phyloP scores from a whole-genome alignment of 352 stramenopile species.

The Pythium volutum region DNA sequence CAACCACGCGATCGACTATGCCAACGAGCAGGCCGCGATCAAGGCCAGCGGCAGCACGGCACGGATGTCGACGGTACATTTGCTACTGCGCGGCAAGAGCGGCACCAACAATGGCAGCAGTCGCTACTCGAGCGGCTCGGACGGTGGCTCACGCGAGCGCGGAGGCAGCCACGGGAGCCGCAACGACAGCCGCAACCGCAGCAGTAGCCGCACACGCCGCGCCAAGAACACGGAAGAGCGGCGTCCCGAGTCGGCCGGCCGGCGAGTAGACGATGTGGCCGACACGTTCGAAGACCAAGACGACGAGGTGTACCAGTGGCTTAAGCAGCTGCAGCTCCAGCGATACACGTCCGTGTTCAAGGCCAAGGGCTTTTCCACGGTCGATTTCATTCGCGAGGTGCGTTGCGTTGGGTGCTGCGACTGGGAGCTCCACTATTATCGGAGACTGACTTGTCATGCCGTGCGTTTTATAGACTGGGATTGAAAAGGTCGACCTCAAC shows the following conservation, averaged over 20 bases:
- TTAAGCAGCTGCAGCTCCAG: slow-evolving; percentile 56
- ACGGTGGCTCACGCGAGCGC: background rate
- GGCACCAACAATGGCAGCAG: slow-evolving; percentile 35
- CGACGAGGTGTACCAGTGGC: slow-evolving; percentile 77
- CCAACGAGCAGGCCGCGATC: slow-evolving; percentile 37
- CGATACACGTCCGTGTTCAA: slow-evolving; percentile 66
- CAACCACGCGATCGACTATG: slow-evolving; percentile 74
- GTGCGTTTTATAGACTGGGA: slow-evolving; percentile 55
- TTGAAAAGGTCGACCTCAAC: slow-evolving; percentile 84
- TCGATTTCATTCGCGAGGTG: slow-evolving; percentile 88
- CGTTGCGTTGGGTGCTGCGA: background rate
- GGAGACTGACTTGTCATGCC: background rate
- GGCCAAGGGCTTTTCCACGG: slow-evolving; percentile 67
- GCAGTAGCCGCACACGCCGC: slow-evolving; percentile 24
- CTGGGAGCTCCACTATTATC: background rate
- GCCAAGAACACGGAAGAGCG: slow-evolving; percentile 18
- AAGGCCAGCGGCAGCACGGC: slow-evolving; percentile 10
- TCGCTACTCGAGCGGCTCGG: slow-evolving; percentile 9
- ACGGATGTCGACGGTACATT: background rate
- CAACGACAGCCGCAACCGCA: background rate
- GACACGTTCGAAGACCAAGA: slow-evolving; percentile 44
- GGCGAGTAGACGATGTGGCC: slow-evolving; percentile 26
- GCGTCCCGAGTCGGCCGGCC: slow-evolving; percentile 12
- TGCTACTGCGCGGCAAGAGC: background rate
- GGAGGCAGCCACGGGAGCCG: background rate